phyloP scores from a whole-genome alignment of 1,139 yeast genomes.

The Sugiyamaella sp. region DNA sequence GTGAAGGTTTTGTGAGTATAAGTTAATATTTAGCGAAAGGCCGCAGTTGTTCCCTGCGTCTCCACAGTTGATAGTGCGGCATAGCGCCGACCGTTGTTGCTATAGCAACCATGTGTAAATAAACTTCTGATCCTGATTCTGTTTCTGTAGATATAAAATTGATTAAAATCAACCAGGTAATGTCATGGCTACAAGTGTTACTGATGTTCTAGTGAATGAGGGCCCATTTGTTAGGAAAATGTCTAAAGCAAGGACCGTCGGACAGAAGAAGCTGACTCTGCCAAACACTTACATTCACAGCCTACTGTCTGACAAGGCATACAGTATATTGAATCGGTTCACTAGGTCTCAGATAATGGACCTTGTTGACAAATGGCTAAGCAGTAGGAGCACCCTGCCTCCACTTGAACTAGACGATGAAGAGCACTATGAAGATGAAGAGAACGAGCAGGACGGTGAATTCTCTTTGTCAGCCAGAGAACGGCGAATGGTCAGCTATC shows the following conservation, averaged over 20 bases:
- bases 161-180: not conserved
- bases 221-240: not conserved
- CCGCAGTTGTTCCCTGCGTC: too few species aligned
- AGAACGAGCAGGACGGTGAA: slow-evolving; percentile 3
- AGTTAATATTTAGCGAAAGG: too few species aligned
- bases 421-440: slow-evolving; percentile 8
- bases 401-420: slow-evolving; percentile 21
- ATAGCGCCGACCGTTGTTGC: not conserved
- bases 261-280: slow-evolving; percentile 19
- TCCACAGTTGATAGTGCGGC: not conserved
- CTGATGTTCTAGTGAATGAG: not conserved
- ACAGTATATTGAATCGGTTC: slow-evolving; percentile 20
- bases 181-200: not conserved
- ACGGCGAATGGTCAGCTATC: slow-evolving; percentile 15
- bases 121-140: not conserved
- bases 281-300: slow-evolving; percentile 27
- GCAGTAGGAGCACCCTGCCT: slow-evolving; percentile 25
- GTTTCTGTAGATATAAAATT: not conserved
- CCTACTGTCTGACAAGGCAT: slow-evolving; percentile 22
- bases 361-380: slow-evolving; percentile 29
- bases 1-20: too few species aligned
- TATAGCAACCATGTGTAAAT: slow-evolving; percentile 8
- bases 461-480: slow-evolving; percentile 8
- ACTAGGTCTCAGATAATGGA: slow-evolving; percentile 22
- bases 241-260: not conserved